phyloP scores from a whole-genome alignment of 176 grass and related monocot species.

The Zoysia pacifica region DNA sequence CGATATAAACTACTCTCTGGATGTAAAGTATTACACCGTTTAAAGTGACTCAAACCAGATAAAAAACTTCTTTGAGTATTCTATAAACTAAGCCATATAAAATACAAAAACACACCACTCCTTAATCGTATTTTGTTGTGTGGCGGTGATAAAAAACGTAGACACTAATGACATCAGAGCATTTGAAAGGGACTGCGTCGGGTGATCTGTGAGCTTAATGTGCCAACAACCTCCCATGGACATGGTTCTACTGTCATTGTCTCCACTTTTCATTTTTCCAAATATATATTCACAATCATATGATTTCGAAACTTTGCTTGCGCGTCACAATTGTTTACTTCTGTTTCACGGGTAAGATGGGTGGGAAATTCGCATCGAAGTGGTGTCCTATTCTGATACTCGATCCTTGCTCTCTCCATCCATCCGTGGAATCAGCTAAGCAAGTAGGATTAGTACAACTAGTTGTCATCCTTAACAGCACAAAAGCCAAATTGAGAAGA shows the following conservation, averaged over 20 bases:
- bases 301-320: neutral
- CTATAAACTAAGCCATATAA: too few relatives aligned
- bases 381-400: conserved; percentile 22
- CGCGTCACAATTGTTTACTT: conserved; percentile 13
- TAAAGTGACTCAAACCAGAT: too few relatives aligned
- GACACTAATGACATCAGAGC: conserved; percentile 24
- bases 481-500: neutral
- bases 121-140: too few relatives aligned
- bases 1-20: too few relatives aligned
- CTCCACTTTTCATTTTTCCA: neutral
- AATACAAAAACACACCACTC: too few relatives aligned
- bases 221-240: conserved; percentile 28
- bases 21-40: too few relatives aligned
- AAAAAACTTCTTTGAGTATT: too few relatives aligned
- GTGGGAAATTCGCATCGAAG: conserved; percentile 11
- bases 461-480: conserved; percentile 30
- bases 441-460: neutral
- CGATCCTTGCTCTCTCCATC: neutral
- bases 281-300: neutral
- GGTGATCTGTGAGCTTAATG: conserved; percentile 43
- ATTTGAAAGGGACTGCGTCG: conserved; percentile 36
- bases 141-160: too few relatives aligned
- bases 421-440: too few relatives aligned
- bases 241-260: neutral
- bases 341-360: conserved; percentile 40